phyloP scores from a whole-genome alignment of 2,329 filamentous ascomycete genomes.

The Aureobasidium leucospermi region DNA sequence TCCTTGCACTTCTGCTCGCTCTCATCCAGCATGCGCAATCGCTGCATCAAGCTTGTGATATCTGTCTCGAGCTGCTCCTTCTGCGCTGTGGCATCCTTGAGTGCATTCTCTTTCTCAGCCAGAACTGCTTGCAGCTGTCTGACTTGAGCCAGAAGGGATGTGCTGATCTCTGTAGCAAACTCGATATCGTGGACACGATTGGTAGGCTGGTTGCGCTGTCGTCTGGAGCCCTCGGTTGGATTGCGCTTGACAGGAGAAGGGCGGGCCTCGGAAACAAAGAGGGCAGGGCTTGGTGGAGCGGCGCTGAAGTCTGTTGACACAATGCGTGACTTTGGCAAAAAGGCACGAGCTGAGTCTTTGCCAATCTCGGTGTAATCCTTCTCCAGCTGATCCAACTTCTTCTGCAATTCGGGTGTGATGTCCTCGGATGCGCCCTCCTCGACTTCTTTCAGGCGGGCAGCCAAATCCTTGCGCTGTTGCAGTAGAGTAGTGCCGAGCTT shows the following conservation, averaged over 20 bases:
- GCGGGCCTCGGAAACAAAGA: constrained; percentile 68
- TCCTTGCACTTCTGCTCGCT: constrained; percentile 96
- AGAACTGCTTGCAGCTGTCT: constrained; percentile 80
- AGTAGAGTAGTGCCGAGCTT: constrained; percentile 82
- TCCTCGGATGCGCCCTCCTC: constrained; percentile 67
- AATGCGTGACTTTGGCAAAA: constrained; percentile 73
- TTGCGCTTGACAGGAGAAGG: constrained; percentile 68
- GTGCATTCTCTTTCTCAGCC: constrained; percentile 77
- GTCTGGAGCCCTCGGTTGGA: constrained; percentile 68
- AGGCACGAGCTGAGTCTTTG: constrained; percentile 78
- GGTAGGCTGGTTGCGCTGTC: constrained; percentile 80
- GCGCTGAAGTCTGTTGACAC: constrained; percentile 22
- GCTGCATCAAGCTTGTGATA: constrained; percentile 68
- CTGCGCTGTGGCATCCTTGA: constrained; percentile 67
- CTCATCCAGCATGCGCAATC: constrained; percentile 77
- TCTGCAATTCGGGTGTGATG: constrained; percentile 72
- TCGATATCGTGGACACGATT: constrained; percentile 92
- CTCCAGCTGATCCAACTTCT: constrained; percentile 79
- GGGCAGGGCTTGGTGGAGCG: constrained; percentile 19
- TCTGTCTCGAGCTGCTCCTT: constrained; percentile 77
- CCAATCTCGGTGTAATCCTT: constrained; percentile 93
- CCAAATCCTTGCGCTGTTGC: constrained; percentile 76
- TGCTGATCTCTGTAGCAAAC: constrained; percentile 97
- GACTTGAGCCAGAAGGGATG: constrained; percentile 86
- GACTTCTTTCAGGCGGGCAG: constrained; percentile 75